Conservation (phyloP, 257 asterid species). For the Solanum clarkiae region DNA sequence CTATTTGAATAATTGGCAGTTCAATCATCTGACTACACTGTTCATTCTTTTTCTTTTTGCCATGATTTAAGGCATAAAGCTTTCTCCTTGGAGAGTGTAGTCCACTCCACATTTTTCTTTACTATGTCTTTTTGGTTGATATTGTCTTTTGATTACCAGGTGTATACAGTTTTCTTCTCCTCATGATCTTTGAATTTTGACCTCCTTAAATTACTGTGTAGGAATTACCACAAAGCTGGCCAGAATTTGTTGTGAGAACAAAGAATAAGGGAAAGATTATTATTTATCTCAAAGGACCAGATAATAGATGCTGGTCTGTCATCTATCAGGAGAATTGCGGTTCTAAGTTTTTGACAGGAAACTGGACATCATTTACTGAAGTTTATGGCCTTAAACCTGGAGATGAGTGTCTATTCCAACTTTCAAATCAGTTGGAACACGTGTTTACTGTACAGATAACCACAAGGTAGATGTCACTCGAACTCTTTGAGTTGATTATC, state of each 20-base stretch:
- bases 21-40: not conserved
- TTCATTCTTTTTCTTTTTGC: not conserved
- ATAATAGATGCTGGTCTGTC: not conserved
- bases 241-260: not conserved
- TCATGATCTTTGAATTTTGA: not conserved
- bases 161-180: not conserved
- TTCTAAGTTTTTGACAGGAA: not conserved
- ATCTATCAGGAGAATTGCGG: not conserved
- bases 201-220: not conserved
- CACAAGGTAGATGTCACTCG: not conserved
- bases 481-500: not conserved
- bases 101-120: not conserved
- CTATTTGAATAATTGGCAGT: not conserved
- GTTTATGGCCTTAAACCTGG: not conserved
- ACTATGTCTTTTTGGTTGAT: not conserved
- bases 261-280: not conserved
- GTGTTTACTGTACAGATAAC: not conserved
- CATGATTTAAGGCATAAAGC: not conserved
- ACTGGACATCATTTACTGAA: conserved; percentile 1
- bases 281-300: conserved; percentile 2
- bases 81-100: not conserved
- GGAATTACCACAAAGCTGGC: conserved; percentile 1
- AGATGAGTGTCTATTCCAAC: conserved; percentile 1
- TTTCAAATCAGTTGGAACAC: not conserved
- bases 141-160: not conserved